phyloP scores from a whole-genome alignment of 2,329 filamentous ascomycete genomes.

The Penicillium sp. region DNA sequence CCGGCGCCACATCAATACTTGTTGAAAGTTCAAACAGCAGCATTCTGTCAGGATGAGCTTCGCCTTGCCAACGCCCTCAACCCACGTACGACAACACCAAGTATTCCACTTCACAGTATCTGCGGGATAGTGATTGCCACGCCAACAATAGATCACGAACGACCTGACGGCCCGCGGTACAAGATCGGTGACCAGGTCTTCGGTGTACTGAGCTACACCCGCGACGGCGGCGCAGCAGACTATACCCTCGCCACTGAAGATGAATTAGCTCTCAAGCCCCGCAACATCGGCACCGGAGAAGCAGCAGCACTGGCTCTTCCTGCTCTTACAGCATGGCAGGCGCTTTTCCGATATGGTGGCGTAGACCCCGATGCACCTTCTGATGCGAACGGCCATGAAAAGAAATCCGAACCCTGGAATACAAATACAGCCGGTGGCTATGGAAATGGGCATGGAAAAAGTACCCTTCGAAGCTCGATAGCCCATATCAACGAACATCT shows the following conservation, averaged over 20 bases:
- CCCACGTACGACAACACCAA: constrained; percentile 27
- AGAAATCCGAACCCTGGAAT: neutral
- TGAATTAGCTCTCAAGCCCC: constrained; percentile 38
- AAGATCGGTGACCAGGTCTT: constrained; percentile 41
- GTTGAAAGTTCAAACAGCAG: constrained; percentile 38
- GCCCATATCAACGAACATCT: neutral
- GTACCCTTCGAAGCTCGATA: neutral
- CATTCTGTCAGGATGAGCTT: constrained; percentile 40
- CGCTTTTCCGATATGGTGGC: constrained; percentile 36
- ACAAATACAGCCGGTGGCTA: neutral
- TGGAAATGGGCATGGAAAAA: neutral
- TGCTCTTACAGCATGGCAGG: constrained; percentile 42
- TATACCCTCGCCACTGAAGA: constrained; percentile 37
- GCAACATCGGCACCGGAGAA: constrained; percentile 33
- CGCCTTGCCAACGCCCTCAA: constrained; percentile 23
- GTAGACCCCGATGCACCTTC: constrained; percentile 26
- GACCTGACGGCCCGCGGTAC: constrained; percentile 34
- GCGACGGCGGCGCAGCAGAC: constrained; percentile 43
- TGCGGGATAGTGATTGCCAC: constrained; percentile 39
- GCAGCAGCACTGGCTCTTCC: constrained; percentile 38
- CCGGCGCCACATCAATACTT: constrained; percentile 38
- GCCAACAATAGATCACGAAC: constrained; percentile 29
- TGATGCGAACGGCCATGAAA: neutral
- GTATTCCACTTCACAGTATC: constrained; percentile 41
- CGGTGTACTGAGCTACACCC: constrained; percentile 35